Conservation (phyloP, 345 rosid genomes). For the Citrus medica region DNA sequence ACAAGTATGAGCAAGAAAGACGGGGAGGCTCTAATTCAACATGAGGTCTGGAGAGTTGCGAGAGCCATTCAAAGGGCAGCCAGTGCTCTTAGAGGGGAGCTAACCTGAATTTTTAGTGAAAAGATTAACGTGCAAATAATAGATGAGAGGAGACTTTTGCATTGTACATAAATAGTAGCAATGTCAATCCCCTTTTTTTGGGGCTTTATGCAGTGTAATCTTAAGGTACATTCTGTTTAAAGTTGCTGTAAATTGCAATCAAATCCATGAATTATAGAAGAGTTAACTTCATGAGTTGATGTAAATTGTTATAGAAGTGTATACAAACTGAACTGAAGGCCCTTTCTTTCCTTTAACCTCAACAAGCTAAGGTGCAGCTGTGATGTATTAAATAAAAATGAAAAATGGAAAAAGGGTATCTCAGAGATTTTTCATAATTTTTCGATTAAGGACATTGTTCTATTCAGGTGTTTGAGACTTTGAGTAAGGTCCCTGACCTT, state of each 20-base stretch:
- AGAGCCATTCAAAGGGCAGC: slow-evolving; percentile 88
- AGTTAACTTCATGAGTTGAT: neutral
- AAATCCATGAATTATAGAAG: neutral
- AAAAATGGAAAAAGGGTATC: no score
- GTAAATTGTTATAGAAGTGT: neutral
- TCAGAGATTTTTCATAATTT: no score
- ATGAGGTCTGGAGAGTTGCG: slow-evolving; percentile 86
- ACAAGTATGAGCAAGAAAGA: slow-evolving; percentile 9
- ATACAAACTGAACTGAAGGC: neutral
- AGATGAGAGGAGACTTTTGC: neutral
- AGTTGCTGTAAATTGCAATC: neutral
- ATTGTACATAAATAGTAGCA: neutral
- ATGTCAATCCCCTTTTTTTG: neutral
- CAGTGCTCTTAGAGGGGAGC: slow-evolving; percentile 60
- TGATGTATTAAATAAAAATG: neutral
- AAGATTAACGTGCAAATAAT: neutral
- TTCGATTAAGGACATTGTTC: no score
- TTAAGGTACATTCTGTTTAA: neutral
- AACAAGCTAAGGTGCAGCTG: neutral
- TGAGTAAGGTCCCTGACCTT: no score
- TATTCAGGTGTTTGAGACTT: no score
- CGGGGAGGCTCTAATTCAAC: slow-evolving; percentile 41
- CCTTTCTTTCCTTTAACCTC: neutral
- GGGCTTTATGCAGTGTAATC: neutral
- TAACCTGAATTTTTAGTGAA: slow-evolving; percentile 20